Percentiles rank a stretch among this genome's conserved stretches.
These are phyloP conservation scores for Mycena amicta DNA, from an alignment of 768 basidiomycete genomes.

Conservation along the genomic window DNA sequence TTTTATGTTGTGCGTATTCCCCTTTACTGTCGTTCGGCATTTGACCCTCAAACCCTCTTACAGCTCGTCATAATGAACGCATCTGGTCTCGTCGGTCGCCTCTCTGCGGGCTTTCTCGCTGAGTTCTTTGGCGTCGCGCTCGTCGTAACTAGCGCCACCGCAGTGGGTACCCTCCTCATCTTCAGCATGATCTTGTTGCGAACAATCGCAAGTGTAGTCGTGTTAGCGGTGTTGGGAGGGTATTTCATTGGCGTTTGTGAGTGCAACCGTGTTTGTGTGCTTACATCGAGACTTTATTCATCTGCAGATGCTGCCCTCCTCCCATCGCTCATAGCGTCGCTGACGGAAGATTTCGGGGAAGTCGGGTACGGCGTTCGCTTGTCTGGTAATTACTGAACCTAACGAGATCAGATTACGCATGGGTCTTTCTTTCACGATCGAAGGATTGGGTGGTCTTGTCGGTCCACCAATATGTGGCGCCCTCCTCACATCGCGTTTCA, in stretches of 20 bases:
- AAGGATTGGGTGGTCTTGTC: constrained; percentile 44
- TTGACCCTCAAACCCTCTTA: constrained; percentile 12
- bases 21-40: constrained; percentile 3
- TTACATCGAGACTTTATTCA: neutral
- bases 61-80: constrained; percentile 42
- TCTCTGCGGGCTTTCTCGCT: constrained; percentile 37
- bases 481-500: constrained; percentile 48
- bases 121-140: constrained; percentile 30
- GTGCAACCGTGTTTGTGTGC: constrained; percentile 25
- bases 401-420: constrained; percentile 23
- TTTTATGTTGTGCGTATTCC: constrained; percentile 51
- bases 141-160: constrained; percentile 32
- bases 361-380: constrained; percentile 62
- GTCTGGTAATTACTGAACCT: no score
- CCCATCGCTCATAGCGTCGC: constrained; percentile 44
- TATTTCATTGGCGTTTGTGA: constrained; percentile 42
- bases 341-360: constrained; percentile 49
- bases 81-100: constrained; percentile 36
- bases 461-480: constrained; percentile 61
- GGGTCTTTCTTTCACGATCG: neutral
- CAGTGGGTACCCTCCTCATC: constrained; percentile 30
- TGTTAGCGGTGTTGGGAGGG: constrained; percentile 39
- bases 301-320: constrained; percentile 42
- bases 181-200: constrained; percentile 37
- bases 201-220: constrained; percentile 27